A percentile compares a stretch with the other conserved stretches of the same genome.
phyloP scores from a whole-genome alignment of 2,329 filamentous ascomycete genomes.

The Calonectria pseudoturangicola region DNA sequence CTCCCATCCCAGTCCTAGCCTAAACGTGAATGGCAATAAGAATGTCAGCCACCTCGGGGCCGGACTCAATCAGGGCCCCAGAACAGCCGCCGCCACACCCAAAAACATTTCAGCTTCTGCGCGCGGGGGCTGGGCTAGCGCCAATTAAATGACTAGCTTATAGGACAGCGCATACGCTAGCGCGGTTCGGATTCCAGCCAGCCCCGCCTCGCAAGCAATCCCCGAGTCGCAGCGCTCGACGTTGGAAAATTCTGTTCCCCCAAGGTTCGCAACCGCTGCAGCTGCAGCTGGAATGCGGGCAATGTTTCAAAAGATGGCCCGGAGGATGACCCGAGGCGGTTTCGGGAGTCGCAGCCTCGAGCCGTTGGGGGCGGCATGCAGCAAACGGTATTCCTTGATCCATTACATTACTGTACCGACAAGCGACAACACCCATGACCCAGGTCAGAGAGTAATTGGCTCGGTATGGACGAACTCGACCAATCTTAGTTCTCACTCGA shows the following conservation, averaged over 20 bases:
- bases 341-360: neutral
- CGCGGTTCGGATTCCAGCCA: conserved; percentile 2
- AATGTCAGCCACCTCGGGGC: neutral
- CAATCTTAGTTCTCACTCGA: no score
- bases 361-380: neutral
- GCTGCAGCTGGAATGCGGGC: conserved; percentile 9
- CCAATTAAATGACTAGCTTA: conserved; percentile 11
- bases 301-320: neutral
- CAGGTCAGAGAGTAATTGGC: no score
- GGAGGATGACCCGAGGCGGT: neutral
- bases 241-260: neutral
- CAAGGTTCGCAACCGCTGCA: conserved; percentile 1
- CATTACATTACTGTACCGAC: neutral
- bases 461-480: no score
- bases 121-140: neutral
- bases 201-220: conserved; percentile 10
- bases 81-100: conserved; percentile 25
- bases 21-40: neutral
- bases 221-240: neutral
- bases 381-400: no score
- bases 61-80: neutral
- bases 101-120: conserved; percentile 2
- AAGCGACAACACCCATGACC: no score
- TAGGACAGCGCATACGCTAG: conserved; percentile 7
- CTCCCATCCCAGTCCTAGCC: neutral